Base-by-base conservation (phyloP, 1,139 yeast species). In the Hemisphaericaspora subhashii region DNA sequence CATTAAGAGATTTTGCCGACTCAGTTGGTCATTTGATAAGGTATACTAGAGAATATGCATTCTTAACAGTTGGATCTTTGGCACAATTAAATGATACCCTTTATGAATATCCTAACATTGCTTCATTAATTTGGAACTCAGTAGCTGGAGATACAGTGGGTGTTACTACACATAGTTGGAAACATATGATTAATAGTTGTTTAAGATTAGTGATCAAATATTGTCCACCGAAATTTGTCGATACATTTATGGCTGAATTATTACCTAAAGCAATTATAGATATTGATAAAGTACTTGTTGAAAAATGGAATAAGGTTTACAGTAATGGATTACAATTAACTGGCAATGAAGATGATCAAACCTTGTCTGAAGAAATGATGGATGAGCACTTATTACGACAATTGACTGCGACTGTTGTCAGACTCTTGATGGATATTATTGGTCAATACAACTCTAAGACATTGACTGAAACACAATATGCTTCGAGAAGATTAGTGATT, bases 21-120 rank as follows among this genome's bases (percentile, higher is more conserved):
- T 86, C 96, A 4, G 95, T 92, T n/a, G 98, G 98, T 12, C 98
- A 92, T 59, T 86, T 89, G 53, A 83, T 94, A 14, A 75, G 98
- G 53, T 92, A 94, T 58, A 92, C 98, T 0, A 78, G 98, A 52
- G 98, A 94, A 62, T 94, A 94, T 59, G 96, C 97, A 4, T 86
- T 89, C 55, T 66, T 90, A 48, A 87, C 97, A 0, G 75, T 94
- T 31, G 94, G 96, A 7, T 87, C 96, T 1, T 84, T 92, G 41
- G 81, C 96, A 1, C 95, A 88, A 51, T 71, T 94, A 41, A 98
- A 92, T 43, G 95, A 84, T 43, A 86, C 96, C 0, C 73, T 94
- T 45, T 94, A 87, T 55, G 92, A 84, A 48, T 79, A 90, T 32
- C 96, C 96, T 1, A 81, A 81, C 40, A 79, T 89, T 47, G 96